Evolutionary conservation across 2,329 filamentous ascomycete genomes (phyloP).

Genomic region (Nakataea oryzae): DNA sequence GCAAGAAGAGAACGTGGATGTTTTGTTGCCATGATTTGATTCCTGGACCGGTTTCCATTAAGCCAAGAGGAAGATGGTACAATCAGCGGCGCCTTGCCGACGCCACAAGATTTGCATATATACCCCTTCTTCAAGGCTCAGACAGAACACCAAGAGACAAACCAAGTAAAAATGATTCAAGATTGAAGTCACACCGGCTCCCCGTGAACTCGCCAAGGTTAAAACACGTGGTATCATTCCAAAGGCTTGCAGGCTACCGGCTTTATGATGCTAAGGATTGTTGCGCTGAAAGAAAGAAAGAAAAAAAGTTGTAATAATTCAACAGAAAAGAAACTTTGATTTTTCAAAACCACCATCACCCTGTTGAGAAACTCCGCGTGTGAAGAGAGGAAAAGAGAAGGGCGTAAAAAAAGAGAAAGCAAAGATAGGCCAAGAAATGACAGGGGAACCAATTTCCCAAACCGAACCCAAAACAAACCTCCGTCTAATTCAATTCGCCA

Average conservation of each 20-base stretch:
- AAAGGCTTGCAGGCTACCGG: neutral
- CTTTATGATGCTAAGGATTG: neutral
- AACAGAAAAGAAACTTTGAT: neutral
- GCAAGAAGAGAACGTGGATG: neutral
- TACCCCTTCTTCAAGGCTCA: neutral
- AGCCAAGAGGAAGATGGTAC: neutral
- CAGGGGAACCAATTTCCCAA: neutral
- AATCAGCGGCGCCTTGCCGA: neutral
- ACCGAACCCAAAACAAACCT: neutral
- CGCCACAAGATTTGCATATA: neutral
- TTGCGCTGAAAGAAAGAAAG: neutral
- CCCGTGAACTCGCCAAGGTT: neutral
- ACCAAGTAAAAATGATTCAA: neutral
- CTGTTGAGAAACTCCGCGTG: neutral
- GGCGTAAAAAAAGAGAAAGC: neutral
- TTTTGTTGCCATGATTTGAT: neutral
- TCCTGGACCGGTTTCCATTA: neutral
- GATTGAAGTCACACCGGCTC: neutral
- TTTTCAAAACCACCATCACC: neutral
- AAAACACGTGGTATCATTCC: neutral
- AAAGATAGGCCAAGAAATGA: neutral
- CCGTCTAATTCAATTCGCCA: conserved; percentile 38
- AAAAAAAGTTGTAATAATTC: neutral
- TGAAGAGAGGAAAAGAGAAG: neutral
- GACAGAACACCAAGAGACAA: neutral